phyloP scores from a whole-genome alignment of 345 rosid species.

The Capsella bursapastoris region DNA sequence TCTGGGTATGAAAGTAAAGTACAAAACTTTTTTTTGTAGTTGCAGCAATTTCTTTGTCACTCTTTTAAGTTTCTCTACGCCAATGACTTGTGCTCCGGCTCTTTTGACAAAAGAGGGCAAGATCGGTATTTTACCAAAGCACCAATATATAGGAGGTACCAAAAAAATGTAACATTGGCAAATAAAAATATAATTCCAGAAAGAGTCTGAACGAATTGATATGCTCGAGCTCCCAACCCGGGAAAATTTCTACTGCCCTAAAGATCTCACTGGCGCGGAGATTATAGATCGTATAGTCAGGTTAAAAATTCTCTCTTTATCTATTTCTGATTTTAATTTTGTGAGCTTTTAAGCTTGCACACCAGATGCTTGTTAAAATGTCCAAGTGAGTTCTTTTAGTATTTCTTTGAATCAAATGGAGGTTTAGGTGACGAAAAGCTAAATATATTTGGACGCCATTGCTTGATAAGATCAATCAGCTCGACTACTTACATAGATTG shows the following conservation, averaged over 20 bases:
- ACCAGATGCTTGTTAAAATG: slow-evolving; percentile 34
- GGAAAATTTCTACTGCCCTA: not conserved
- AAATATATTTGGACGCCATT: not conserved
- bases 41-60: not conserved
- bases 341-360: not conserved
- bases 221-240: not conserved
- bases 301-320: not conserved
- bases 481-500: not conserved
- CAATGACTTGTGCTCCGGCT: not conserved
- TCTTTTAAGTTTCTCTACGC: not conserved
- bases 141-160: not conserved
- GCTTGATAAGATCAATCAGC: slow-evolving; percentile 1
- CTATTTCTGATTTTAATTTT: not conserved
- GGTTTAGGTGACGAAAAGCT: not conserved
- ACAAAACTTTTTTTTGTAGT: not conserved
- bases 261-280: slow-evolving; percentile 1
- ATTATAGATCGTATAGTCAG: not conserved
- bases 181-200: not conserved
- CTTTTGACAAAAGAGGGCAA: not conserved
- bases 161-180: not conserved
- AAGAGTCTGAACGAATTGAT: not conserved
- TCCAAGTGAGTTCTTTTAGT: not conserved
- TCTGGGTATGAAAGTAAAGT: not conserved
- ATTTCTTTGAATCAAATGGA: slow-evolving; percentile 5
- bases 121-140: not conserved